phyloP scores from a whole-genome alignment of 495 filamentous ascomycete genomes.

The Aspergillus incahuasiensis region DNA sequence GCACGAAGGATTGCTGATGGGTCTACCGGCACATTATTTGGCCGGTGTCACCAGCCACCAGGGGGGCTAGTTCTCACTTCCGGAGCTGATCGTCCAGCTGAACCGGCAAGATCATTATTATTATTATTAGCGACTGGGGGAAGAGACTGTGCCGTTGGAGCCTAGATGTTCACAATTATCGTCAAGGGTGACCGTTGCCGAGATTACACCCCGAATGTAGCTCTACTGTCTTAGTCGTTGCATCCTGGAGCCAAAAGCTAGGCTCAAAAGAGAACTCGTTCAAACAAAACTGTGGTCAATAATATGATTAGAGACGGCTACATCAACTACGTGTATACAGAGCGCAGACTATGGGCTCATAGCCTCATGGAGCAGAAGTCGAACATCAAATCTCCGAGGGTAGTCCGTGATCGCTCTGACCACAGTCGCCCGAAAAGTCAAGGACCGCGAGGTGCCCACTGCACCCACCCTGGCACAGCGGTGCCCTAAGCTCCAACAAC shows the following conservation, averaged over 20 bases:
- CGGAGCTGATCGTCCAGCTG: background rate
- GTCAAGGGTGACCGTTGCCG: constrained; percentile 3
- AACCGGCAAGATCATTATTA: no score
- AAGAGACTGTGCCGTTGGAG: background rate
- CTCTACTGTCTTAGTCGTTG: no score
- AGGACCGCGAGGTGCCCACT: background rate
- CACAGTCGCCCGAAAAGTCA: background rate
- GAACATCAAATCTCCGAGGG: background rate
- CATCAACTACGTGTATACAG: no score
- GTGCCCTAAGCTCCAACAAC: background rate
- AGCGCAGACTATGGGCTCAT: no score
- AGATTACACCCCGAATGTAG: no score
- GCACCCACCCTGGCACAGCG: background rate
- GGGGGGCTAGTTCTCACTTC: background rate
- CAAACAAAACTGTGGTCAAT: no score
- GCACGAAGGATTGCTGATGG: constrained; percentile 1
- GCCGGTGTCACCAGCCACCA: background rate
- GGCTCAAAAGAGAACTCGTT: background rate
- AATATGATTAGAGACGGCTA: no score
- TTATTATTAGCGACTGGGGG: background rate
- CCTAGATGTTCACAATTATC: background rate
- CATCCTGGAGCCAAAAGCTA: background rate
- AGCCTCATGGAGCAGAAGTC: no score
- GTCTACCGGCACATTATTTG: background rate
- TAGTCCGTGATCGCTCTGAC: background rate